Base-by-base conservation (phyloP, 257 asterid species). In the Gynochthodes officinalis region DNA sequence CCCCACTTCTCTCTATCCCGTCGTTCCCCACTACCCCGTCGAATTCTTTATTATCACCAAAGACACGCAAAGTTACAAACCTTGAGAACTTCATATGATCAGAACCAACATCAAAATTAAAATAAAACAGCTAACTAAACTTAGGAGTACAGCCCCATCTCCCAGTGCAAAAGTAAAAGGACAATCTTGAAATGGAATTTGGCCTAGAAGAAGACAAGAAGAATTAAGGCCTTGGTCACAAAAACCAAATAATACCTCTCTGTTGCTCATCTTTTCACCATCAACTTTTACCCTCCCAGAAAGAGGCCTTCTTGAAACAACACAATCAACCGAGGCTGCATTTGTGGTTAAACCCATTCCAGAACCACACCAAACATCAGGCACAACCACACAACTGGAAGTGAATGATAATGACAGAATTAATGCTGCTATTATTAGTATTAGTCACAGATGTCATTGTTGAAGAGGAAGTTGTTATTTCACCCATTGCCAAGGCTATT, bases 281-380 rank as follows among this genome's bases (percentile, higher is more conserved):
- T 87, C 90, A 71, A 80, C 75, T 82, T n/a, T n/a, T n/a, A n/a
- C n/a, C n/a, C n/a, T n/a, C n/a, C n/a, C n/a, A 54, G 80, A 69
- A 30, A 43, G 66, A 27, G 90, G 89, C 77, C 90, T 86, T 64
- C 83, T 85, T 27, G 92, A 83, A 85, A 87, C 91, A 48, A 87
- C 92, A 80, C 85, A 85, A 81, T 89, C 91, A 53, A 87, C 91
- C 75, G 91, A 85, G 52, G 92, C 84, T 50, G 96, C 94, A 80
- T 84, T 92, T 23, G 86, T 84, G 49, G 88, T 70, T 15, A 86
- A 46, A 9, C 90, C 91, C 62, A 84, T 80, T 32, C 93, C 92
- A 62, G 95, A 89, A 40, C 87, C 87, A 79, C 97, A 85, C 93
- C 95, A 89, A 66, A 88, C 96, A 86, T 91, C 97, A 69, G 94